Conservation (phyloP, 768 basidiomycete genomes). For the Boletus speciosus region DNA sequence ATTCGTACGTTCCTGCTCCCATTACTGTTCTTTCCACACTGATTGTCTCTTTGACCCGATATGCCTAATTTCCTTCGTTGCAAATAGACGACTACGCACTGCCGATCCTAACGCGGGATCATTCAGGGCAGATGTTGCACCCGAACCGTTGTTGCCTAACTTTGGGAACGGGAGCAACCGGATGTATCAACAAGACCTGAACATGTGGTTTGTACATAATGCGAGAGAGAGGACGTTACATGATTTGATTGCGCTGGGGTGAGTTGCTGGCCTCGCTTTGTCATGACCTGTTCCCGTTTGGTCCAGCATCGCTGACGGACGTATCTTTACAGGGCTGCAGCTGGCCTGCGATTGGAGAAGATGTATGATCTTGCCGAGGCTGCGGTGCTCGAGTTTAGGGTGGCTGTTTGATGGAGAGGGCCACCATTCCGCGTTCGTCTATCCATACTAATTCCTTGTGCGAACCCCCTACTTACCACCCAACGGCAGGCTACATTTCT, state of each 20-base stretch:
- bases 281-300: neutral
- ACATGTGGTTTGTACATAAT: constrained; percentile 44
- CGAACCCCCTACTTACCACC: neutral
- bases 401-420: constrained; percentile 7
- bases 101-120: constrained; percentile 2
- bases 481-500: constrained; percentile 1
- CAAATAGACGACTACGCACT: constrained; percentile 21
- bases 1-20: constrained; percentile 26
- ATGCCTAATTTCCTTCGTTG: neutral
- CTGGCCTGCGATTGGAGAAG: constrained; percentile 22
- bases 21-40: neutral
- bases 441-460: neutral
- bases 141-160: constrained; percentile 46
- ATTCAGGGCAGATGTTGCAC: constrained; percentile 30
- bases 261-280: neutral
- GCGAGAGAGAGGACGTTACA: constrained; percentile 41
- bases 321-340: constrained; percentile 8
- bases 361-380: constrained; percentile 29
- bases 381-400: constrained; percentile 24
- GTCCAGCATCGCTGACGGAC: neutral
- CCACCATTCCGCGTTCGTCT: neutral
- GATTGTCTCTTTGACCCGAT: too few species aligned
- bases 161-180: constrained; percentile 41
- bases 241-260: constrained; percentile 38
- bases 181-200: constrained; percentile 43